Percentiles rank a stretch among this genome's conserved stretches.
phyloP scores from a whole-genome alignment of 164 flowering plant genomes.

The Vitis rupestris region DNA sequence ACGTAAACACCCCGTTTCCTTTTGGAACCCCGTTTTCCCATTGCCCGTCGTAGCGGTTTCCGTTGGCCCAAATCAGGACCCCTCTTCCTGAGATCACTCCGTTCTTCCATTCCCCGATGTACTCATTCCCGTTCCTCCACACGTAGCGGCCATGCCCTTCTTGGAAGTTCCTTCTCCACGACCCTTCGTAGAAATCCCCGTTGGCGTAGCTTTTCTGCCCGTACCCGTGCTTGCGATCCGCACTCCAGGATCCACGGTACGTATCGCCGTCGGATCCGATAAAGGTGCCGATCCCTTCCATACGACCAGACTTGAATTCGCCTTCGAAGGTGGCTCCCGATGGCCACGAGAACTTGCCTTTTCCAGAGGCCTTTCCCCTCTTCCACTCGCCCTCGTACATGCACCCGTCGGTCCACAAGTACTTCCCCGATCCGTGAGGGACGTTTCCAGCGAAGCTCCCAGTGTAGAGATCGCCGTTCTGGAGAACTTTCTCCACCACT shows the following conservation, averaged over 20 bases:
- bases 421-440: constrained; percentile 83
- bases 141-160: constrained; percentile 77
- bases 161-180: constrained; percentile 62
- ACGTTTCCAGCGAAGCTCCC: constrained; percentile 52
- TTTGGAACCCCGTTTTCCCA: constrained; percentile 77
- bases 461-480: constrained; percentile 84
- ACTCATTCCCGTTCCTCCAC: constrained; percentile 81
- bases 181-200: constrained; percentile 78
- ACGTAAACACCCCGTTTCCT: constrained; percentile 61
- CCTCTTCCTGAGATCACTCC: constrained; percentile 74
- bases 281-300: constrained; percentile 83
- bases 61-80: constrained; percentile 61
- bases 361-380: constrained; percentile 72
- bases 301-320: constrained; percentile 76
- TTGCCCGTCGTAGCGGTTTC: constrained; percentile 64
- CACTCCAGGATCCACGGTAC: constrained; percentile 67
- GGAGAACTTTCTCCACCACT: constrained; percentile 50
- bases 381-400: constrained; percentile 90
- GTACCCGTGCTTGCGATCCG: constrained; percentile 70
- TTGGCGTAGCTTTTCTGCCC: constrained; percentile 74
- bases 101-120: constrained; percentile 72
- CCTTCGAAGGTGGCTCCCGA: constrained; percentile 86
- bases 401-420: constrained; percentile 85
- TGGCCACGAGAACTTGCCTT: constrained; percentile 87
- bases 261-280: constrained; percentile 80